phyloP scores from a whole-genome alignment of 1,284 basidiomycete genomes.

The Ceratobasidium sp. region DNA sequence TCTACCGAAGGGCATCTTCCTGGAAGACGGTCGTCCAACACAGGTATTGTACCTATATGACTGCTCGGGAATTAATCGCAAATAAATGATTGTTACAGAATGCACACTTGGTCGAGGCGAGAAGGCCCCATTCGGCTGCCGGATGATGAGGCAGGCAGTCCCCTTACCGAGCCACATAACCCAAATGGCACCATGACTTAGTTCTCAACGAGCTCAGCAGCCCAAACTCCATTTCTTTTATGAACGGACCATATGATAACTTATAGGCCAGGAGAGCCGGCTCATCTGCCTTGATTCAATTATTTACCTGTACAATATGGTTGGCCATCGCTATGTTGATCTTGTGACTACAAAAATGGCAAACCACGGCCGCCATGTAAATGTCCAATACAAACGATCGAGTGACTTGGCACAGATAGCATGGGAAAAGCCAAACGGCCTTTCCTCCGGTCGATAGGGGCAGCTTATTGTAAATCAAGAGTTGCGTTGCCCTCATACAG shows the following conservation, averaged over 20 bases:
- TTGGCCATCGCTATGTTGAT: background rate
- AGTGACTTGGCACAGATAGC: constrained; percentile 15
- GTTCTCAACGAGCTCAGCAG: background rate
- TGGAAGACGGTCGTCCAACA: constrained; percentile 41
- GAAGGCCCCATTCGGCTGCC: constrained; percentile 38
- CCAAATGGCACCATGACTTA: background rate
- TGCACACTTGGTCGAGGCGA: constrained; percentile 34
- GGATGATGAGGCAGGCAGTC: constrained; percentile 27
- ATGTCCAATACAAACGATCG: background rate
- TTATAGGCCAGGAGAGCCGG: background rate
- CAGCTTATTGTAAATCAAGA: background rate
- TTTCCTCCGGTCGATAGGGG: constrained; percentile 18
- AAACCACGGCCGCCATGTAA: no score
- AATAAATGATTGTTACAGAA: background rate
- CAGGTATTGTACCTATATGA: constrained; percentile 12
- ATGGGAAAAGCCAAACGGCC: constrained; percentile 1
- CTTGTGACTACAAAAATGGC: background rate
- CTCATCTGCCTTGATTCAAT: background rate
- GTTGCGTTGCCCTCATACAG: background rate
- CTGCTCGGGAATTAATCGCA: background rate
- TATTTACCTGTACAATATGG: background rate
- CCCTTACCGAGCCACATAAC: background rate
- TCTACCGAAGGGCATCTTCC: constrained; percentile 37
- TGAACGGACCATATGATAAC: background rate
- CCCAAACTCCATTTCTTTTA: no score